Evolutionary conservation across 495 filamentous ascomycete species (phyloP), one percentile per base, ranked within the genome.

Genomic region (Aspergillus sparsus): DNA sequence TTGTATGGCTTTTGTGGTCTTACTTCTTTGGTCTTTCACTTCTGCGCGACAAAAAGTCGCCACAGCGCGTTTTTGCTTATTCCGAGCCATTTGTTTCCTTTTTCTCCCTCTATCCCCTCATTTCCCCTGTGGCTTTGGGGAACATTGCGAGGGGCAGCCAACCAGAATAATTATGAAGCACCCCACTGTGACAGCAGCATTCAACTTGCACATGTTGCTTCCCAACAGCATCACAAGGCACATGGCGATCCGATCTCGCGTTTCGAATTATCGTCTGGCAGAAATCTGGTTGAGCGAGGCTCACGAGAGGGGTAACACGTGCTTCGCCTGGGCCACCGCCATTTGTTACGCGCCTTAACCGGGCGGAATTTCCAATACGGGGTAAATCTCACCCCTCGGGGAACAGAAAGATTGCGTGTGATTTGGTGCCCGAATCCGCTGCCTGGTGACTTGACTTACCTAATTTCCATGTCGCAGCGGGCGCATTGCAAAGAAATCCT

Each of bases 391-490:
- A 34, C 27, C 16, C 11, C 47, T 27, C 21, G 21, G 21, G 21
- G 21, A 27, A 27, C 36, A 41, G 36, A 41, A 16, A n/a, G 33
- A 10, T 34, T 41, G 53, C 50, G 35, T 57, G 42, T 54, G 44
- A 61, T 64, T 60, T 58, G 57, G 49, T 65, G 63, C 58, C 63
- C 63, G 54, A 64, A 18, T 3, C 55, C 8, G 55, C 62, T 52
- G 62, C 60, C 60, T 62, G 60, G 55, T 49, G 34, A 55, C 45
- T 42, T 18, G 45, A 16, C 58, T 68, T 65, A 68, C 47, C 34
- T 68, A 63, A 68, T 68, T 68, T 60, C 60, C 32, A 33, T 12
- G 57, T 68, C 63, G 63, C 63, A 55, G 58, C 61, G 60, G 66
- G 66, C 63, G 64, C 64, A 56, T 60, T 55, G 49, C 57, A 15